Evolutionary conservation across 352 stramenopile genomes (phyloP).

Genomic region (Phytophthora quininea): DNA sequence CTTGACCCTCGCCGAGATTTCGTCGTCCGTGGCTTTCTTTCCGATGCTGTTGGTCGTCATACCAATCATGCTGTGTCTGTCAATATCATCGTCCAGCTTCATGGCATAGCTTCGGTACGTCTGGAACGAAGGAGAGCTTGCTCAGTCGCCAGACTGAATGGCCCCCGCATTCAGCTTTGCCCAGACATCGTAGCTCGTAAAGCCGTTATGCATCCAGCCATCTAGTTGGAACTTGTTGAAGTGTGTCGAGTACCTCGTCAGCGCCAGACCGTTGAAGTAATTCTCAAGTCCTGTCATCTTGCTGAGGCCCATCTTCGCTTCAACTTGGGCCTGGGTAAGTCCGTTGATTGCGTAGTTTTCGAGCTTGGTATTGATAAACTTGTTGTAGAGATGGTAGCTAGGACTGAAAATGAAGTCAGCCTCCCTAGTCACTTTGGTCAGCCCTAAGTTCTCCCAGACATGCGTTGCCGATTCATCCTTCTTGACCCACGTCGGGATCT

Average conservation of each 20-base stretch:
- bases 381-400: not conserved
- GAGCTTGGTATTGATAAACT: not conserved
- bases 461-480: not conserved
- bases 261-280: not conserved
- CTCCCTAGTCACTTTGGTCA: not conserved
- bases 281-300: not conserved
- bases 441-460: not conserved
- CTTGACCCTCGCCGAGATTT: too few species aligned
- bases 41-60: too few species aligned
- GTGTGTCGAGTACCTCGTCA: not conserved
- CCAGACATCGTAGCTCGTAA: not conserved
- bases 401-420: not conserved
- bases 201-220: not conserved
- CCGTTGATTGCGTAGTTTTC: not conserved
- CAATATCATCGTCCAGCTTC: not conserved
- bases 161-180: not conserved
- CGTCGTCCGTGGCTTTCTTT: too few species aligned
- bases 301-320: not conserved
- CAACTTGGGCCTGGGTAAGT: not conserved
- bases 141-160: not conserved
- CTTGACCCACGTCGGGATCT: not conserved
- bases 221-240: not conserved
- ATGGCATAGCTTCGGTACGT: not conserved
- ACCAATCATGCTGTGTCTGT: too few species aligned
- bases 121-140: not conserved